Evolutionary conservation across 192 early-diverging fungal genomes (phyloP).

Genomic region (Coemansia biformis): DNA sequence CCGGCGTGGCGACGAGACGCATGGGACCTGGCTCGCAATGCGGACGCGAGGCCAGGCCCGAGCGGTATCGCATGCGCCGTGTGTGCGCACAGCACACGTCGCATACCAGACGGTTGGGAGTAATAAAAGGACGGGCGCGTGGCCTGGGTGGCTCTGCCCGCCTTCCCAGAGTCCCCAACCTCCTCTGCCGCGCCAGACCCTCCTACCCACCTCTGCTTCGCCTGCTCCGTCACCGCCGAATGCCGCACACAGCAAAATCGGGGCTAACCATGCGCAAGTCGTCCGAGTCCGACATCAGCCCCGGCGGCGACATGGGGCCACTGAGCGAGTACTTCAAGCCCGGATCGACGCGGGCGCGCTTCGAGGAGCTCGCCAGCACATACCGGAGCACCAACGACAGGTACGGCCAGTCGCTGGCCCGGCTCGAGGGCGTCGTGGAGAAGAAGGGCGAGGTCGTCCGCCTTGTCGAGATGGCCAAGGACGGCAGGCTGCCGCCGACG

Average conservation of each 20-base stretch:
- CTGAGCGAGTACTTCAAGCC: slow-evolving; percentile 34
- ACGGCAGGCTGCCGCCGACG: slow-evolving; percentile 32
- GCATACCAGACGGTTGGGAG: too few species aligned
- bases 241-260: slow-evolving; percentile 1
- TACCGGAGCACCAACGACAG: slow-evolving; percentile 31
- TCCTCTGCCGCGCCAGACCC: too few species aligned
- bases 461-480: slow-evolving; percentile 25
- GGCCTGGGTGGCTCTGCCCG: too few species aligned
- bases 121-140: too few species aligned
- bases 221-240: too few species aligned
- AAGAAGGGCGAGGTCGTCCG: slow-evolving; percentile 20
- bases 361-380: slow-evolving; percentile 43
- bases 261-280: slow-evolving; percentile 21
- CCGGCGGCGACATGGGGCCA: slow-evolving; percentile 20
- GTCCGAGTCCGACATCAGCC: slow-evolving; percentile 25
- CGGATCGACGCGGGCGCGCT: slow-evolving; percentile 37
- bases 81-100: too few species aligned
- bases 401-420: slow-evolving; percentile 14
- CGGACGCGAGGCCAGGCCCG: too few species aligned
- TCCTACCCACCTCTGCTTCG: too few species aligned
- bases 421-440: slow-evolving; percentile 16
- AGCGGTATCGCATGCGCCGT: too few species aligned
- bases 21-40: too few species aligned
- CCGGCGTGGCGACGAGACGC: too few species aligned
- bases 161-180: too few species aligned